Percentiles rank a stretch among this genome's conserved stretches.
Conservation (phyloP, 108 stramenopile species). For the Discostella pseudostelligera region DNA sequence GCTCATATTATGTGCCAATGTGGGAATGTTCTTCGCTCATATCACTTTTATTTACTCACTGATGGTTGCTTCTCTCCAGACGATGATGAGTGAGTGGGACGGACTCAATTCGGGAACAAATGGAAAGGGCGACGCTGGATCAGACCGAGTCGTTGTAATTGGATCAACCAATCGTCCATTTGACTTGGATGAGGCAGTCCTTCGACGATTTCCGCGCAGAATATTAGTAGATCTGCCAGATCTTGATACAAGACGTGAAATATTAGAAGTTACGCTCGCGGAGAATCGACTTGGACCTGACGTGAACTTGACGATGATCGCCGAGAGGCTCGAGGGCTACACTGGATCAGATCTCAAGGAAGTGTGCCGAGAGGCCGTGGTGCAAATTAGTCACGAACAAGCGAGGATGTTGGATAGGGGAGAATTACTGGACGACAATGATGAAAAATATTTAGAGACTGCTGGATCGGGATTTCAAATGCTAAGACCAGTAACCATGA, state of each 20-base stretch:
- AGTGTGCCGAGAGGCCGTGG: slow-evolving; percentile 94
- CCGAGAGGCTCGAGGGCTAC: slow-evolving; percentile 92
- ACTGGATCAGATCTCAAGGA: slow-evolving; percentile 97
- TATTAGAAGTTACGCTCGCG: slow-evolving; percentile 88
- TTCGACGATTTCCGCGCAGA: slow-evolving; percentile 92
- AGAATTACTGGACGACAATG: slow-evolving; percentile 36
- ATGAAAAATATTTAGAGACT: slow-evolving; percentile 36
- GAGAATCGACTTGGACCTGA: slow-evolving; percentile 80
- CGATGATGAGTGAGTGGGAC: slow-evolving; percentile 98
- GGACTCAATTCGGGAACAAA: slow-evolving; percentile 92
- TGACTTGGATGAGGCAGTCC: slow-evolving; percentile 96
- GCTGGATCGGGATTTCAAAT: slow-evolving; percentile 61
- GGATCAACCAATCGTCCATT: slow-evolving; percentile 97
- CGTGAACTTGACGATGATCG: slow-evolving; percentile 89
- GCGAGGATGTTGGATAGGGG: slow-evolving; percentile 81
- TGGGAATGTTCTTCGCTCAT: not conserved
- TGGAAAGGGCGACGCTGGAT: slow-evolving; percentile 75
- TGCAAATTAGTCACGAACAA: slow-evolving; percentile 95
- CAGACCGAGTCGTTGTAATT: slow-evolving; percentile 92
- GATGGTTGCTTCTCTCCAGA: slow-evolving; percentile 16
- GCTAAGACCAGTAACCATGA: slow-evolving; percentile 87
- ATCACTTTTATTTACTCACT: too few relatives aligned
- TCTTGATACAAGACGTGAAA: slow-evolving; percentile 83
- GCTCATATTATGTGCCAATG: not conserved
- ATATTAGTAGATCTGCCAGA: slow-evolving; percentile 98